Evolutionary conservation across 2,329 filamentous ascomycete species (phyloP).

Genomic region (Domatiomyces catenatus): DNA sequence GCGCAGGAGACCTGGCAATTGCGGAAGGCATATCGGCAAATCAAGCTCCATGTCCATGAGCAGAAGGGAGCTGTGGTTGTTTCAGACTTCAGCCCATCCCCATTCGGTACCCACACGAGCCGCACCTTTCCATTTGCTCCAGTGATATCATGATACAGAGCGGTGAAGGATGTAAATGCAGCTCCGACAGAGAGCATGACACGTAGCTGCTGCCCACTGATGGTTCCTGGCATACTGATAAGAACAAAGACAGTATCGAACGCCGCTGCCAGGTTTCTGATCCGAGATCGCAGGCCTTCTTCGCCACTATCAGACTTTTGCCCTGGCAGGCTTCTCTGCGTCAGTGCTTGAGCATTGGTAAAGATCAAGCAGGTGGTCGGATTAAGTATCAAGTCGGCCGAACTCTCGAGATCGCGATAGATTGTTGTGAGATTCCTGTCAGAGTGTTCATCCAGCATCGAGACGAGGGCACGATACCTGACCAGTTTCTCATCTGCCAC

Average conservation of each 20-base stretch:
- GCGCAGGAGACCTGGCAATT: slow-evolving; percentile 16
- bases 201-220: neutral
- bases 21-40: slow-evolving; percentile 25
- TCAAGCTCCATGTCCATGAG: slow-evolving; percentile 24
- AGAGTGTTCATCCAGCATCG: slow-evolving; percentile 7
- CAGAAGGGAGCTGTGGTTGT: slow-evolving; percentile 1
- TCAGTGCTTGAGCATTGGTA: slow-evolving; percentile 55
- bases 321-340: slow-evolving; percentile 56
- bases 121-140: neutral
- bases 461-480: slow-evolving; percentile 3
- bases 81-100: neutral
- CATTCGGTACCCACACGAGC: slow-evolving; percentile 9
- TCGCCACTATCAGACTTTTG: slow-evolving; percentile 25
- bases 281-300: slow-evolving; percentile 38
- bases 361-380: slow-evolving; percentile 53
- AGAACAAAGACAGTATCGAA: slow-evolving; percentile 57
- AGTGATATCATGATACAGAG: slow-evolving; percentile 15
- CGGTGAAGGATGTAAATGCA: slow-evolving; percentile 17
- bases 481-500: slow-evolving; percentile 9
- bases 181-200: neutral
- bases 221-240: slow-evolving; percentile 31
- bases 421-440: slow-evolving; percentile 8
- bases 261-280: slow-evolving; percentile 38
- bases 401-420: slow-evolving; percentile 33
- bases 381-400: slow-evolving; percentile 54